Evolutionary conservation across 345 rosid genomes (phyloP).

Genomic region (Eucalyptus sp.): DNA sequence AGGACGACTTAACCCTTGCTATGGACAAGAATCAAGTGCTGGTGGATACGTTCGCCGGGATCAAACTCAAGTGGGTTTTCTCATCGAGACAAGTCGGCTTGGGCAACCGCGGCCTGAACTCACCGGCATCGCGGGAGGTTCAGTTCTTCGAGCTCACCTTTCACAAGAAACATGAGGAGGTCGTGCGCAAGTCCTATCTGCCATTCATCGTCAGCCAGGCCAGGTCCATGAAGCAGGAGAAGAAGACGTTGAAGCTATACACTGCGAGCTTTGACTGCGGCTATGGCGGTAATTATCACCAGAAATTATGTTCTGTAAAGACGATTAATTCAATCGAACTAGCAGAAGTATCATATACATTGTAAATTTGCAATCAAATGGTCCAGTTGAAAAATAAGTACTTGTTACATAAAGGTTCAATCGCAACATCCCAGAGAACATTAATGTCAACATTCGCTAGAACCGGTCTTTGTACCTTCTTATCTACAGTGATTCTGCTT

Average conservation of each 20-base stretch:
- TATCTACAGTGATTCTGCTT: not conserved
- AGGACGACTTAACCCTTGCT: constrained; percentile 20
- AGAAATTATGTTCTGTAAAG: not conserved
- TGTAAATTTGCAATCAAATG: not conserved
- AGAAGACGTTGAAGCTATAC: constrained; percentile 43
- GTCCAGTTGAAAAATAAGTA: not conserved
- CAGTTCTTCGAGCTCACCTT: constrained; percentile 31
- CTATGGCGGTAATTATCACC: not conserved
- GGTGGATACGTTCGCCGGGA: not conserved
- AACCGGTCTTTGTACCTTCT: not conserved
- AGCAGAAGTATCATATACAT: accelerated
- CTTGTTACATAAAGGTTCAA: not conserved
- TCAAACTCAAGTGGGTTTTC: constrained; percentile 37
- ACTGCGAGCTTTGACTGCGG: constrained; percentile 13
- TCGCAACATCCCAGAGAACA: not conserved
- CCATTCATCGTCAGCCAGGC: constrained; percentile 36
- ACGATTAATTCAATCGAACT: not conserved
- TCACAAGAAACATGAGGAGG: not conserved
- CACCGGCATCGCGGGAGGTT: constrained; percentile 10
- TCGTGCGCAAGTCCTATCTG: constrained; percentile 34
- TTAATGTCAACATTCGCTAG: not conserved
- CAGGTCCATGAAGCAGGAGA: constrained; percentile 17
- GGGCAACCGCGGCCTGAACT: constrained; percentile 5
- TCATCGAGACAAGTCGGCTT: constrained; percentile 2
- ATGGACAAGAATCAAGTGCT: constrained; percentile 43